A percentile compares a stretch with the other conserved stretches of the same genome.
Evolutionary conservation across 140 eudicot species (phyloP).

Genomic region (Erigeron philadelphicus): DNA sequence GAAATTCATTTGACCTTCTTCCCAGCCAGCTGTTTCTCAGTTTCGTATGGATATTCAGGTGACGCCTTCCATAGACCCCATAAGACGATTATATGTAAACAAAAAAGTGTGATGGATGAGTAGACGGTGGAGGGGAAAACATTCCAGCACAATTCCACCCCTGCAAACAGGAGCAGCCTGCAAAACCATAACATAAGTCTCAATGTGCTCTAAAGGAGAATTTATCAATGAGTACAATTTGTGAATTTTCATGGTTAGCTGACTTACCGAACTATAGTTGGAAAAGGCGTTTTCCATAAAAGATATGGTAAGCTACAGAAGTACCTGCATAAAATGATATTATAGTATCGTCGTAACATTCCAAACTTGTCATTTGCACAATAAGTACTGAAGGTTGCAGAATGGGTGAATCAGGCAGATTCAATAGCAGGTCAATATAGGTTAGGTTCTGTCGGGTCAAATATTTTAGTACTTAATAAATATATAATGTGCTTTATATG

Average conservation of each 20-base stretch:
- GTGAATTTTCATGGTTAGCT: conserved; percentile 10
- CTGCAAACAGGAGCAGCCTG: conserved; percentile 61
- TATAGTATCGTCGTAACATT: neutral
- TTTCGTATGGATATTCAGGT: conserved; percentile 47
- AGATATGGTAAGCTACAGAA: conserved; percentile 80
- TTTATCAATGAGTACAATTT: neutral
- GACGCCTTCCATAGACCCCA: conserved; percentile 67
- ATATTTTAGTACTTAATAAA: too few relatives aligned
- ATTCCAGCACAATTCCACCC: conserved; percentile 82
- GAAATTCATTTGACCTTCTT: conserved; percentile 34
- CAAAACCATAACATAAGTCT: conserved; percentile 20
- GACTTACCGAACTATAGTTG: conserved; percentile 57
- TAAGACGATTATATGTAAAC: conserved; percentile 50
- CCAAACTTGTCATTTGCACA: neutral
- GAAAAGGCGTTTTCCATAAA: conserved; percentile 76
- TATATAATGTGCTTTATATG: too few relatives aligned
- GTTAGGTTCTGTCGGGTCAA: too few relatives aligned
- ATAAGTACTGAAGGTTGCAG: neutral
- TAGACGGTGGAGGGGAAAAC: conserved; percentile 63
- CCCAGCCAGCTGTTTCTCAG: conserved; percentile 16
- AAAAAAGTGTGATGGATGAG: conserved; percentile 56
- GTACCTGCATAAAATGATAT: conserved; percentile 53
- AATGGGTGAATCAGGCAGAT: too few relatives aligned
- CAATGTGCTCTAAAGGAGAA: neutral
- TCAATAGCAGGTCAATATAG: too few relatives aligned